Evolutionary conservation across 2,329 filamentous ascomycete species (phyloP).

Genomic region (Colletotrichum plurivorum): DNA sequence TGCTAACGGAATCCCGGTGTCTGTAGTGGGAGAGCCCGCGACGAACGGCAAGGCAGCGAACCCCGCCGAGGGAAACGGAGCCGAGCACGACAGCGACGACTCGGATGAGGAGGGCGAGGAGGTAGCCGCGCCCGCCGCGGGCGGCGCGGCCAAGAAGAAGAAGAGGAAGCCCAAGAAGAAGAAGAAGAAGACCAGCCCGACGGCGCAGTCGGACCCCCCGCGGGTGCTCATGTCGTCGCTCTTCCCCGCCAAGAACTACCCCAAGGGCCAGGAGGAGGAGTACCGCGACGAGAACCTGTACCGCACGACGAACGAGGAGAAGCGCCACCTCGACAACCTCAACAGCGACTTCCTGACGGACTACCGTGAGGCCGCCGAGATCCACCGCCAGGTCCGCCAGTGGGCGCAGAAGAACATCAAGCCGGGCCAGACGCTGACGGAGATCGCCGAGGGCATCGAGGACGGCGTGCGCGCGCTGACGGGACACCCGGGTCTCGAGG

Average conservation of each 20-base stretch:
- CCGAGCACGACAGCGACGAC: conserved; percentile 61
- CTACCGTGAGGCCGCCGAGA: conserved; percentile 86
- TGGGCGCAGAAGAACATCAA: conserved; percentile 86
- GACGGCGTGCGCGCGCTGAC: conserved; percentile 83
- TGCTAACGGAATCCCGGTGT: conserved; percentile 31
- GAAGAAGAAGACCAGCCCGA: conserved; percentile 67
- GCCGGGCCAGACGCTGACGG: conserved; percentile 84
- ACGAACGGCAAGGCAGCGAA: conserved; percentile 57
- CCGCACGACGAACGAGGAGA: conserved; percentile 87
- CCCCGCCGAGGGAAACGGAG: conserved; percentile 52
- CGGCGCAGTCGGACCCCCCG: conserved; percentile 82
- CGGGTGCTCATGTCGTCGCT: conserved; percentile 80
- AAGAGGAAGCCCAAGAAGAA: conserved; percentile 83
- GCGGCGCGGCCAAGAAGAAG: conserved; percentile 75
- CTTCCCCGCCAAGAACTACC: conserved; percentile 81
- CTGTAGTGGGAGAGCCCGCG: conserved; percentile 56
- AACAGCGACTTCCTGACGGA: conserved; percentile 79
- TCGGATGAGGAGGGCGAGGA: conserved; percentile 68
- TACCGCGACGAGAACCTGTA: conserved; percentile 84
- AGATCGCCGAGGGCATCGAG: conserved; percentile 89
- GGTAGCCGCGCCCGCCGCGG: conserved; percentile 50
- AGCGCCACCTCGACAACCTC: conserved; percentile 81
- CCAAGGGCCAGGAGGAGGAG: conserved; percentile 83
- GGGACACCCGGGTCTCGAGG: conserved; percentile 81
- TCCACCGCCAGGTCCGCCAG: conserved; percentile 87